Base-by-base conservation (phyloP, 495 filamentous ascomycete genomes). In the Aspergillus sclerotioniger region DNA sequence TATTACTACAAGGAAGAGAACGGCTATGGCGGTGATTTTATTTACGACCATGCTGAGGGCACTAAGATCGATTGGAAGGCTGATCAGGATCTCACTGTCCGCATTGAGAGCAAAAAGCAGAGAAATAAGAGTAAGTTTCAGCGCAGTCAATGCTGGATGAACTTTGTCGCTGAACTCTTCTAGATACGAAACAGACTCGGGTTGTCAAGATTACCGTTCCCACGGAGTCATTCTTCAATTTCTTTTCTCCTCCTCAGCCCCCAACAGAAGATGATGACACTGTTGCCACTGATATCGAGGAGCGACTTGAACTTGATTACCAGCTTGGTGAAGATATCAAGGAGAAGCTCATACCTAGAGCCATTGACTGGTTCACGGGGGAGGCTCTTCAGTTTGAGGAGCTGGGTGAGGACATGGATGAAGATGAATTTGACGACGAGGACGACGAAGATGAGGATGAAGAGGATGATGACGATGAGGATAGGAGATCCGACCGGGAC, bases 1-100 rank as follows among this genome's bases (percentile, higher is more conserved):
- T 99, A 99, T 75, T 97, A 87, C 78, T 99, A 99, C 81, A 96
- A 96, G 77, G 93, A 95, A 69, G 95, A 99, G 84, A 97, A 86
- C 69, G 94, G 94, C 43, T 98, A 98, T 66, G 92, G 91, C 64
- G 94, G 94, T 61, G 94, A 99, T 71, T 99, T 98, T 79, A 98
- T 99, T 75, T 99, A 99, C 72, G 94, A 99, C 71, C 95, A 98
- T 70, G 94, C 94, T 59, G 92, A 98, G 72, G 94, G 95, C 54
- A 89, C 96, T 71, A 93, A 93, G 82, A 96, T 99, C 68, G 87
- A 96, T 65, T 99, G 94, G 94, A 97, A 96, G 80, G 71, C 83
- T 16, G 88, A 87, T 62, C 89, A 96, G 71, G 94, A 99, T 67
- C 81, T 98, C 60, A 99, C 94, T 41, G 88, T 97, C 52, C 86